phyloP scores from a whole-genome alignment of 2,329 filamentous ascomycete species.

The Botrytis deweyae region DNA sequence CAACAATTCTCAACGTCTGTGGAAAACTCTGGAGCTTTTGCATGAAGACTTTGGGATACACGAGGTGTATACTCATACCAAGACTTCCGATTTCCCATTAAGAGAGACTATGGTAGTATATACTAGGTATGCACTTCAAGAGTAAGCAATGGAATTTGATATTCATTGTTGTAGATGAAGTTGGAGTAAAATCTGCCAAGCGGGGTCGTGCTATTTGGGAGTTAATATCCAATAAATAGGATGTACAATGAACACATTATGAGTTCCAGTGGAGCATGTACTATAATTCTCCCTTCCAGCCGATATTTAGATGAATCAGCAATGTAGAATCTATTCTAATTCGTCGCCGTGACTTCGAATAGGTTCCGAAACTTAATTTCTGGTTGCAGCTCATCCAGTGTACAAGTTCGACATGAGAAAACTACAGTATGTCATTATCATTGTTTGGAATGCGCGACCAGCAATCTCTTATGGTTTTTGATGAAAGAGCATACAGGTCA shows the following conservation, averaged over 20 bases:
- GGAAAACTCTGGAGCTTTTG: neutral
- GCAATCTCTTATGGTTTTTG: neutral
- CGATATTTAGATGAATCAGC: neutral
- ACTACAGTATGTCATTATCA: neutral
- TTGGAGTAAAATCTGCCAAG: neutral
- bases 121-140: neutral
- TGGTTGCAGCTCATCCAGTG: neutral
- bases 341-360: neutral
- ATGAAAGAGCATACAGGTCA: neutral
- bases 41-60: neutral
- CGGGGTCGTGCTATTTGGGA: neutral
- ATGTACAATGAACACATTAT: neutral
- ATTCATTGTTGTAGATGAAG: neutral
- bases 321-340: neutral
- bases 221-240: neutral
- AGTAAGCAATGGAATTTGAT: neutral
- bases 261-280: neutral
- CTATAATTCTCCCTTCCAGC: neutral
- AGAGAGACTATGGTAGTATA: neutral
- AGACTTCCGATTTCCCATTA: neutral
- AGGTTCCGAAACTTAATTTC: neutral
- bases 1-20: neutral
- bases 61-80: neutral
- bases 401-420: neutral
- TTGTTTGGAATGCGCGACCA: neutral